Evolutionary conservation across 2,329 filamentous ascomycete genomes (phyloP), one percentile per base, ranked within the genome.

Genomic region (Pseudogymnoascus sp.): DNA sequence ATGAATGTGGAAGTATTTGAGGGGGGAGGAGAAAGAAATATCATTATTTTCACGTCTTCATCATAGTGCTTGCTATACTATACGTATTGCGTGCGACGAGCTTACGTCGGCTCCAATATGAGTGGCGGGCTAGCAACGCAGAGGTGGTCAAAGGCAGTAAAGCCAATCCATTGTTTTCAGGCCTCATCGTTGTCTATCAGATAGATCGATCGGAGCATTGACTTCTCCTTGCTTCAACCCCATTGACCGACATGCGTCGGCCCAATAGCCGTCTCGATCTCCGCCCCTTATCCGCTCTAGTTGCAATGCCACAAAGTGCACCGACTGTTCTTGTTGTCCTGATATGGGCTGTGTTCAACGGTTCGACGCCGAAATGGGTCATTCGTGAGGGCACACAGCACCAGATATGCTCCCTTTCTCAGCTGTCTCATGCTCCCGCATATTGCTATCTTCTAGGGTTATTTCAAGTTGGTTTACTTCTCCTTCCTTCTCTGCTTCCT

Each of bases 221-320:
- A 32, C 28, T 54, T 54, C 47, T 32, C 47, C 47, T 54, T 54
- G 47, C 47, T 54, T 54, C 47, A 54, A 11, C 47, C 47, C n/a
- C n/a, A 54, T 18, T 14, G 9, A 32, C 28, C 32, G n/a, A 32
- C 25, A 6, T 54, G 47, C 47, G 32, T 54, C 28, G n/a, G 28
- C 8, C 47, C 25, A 54, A 54, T 54, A 6, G 28, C 28, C 25
- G 22, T 28, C 16, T 54, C 47, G n/a, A 32, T 32, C 5, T 6
- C n/a, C 28, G 6, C 25, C 47, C 9, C 9, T 54, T 20, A 54
- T 6, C 16, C 28, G n/a, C 7, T 50, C 43, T 16, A 50, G 11
- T n/a, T 32, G 32, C 47, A 54, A 32, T 54, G 43, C 43, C 43
- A 25, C 25, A 7, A 4, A 4, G 47, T 30, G 47, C 47, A 54